These are phyloP conservation scores for Xylaria sp. DNA, from an alignment of 2,329 filamentous ascomycete genomes.

Conservation along the genomic window DNA sequence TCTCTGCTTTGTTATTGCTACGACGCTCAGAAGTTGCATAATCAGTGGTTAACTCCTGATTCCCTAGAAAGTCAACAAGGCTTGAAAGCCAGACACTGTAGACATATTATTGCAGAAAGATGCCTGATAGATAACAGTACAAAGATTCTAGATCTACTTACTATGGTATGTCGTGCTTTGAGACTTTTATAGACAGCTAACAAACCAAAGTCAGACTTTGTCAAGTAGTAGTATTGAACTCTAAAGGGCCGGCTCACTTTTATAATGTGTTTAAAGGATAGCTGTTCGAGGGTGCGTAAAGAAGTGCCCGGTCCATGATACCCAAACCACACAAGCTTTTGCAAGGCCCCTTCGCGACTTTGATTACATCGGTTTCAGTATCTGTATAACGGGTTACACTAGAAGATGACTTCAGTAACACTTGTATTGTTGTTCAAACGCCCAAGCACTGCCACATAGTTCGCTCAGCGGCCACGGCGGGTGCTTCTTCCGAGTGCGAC, in stretches of 20 bases:
- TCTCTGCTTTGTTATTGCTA: too few species aligned
- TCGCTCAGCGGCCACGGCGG: neutral
- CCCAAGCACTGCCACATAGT: neutral
- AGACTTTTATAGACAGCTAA: neutral
- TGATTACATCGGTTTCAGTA: neutral
- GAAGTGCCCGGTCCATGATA: neutral
- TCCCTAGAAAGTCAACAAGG: too few species aligned
- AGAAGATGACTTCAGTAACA: neutral
- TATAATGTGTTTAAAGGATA: neutral
- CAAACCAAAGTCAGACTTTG: neutral
- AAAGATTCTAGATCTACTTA: neutral
- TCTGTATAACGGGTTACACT: neutral
- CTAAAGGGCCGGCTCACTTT: neutral
- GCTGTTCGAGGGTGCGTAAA: neutral
- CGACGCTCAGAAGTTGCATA: too few species aligned
- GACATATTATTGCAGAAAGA: neutral
- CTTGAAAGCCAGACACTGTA: too few species aligned
- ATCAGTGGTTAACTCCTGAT: too few species aligned
- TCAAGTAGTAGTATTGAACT: too few species aligned
- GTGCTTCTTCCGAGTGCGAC: neutral
- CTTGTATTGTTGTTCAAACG: neutral
- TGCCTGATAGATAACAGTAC: neutral
- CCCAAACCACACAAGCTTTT: neutral
- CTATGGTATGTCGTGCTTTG: neutral
- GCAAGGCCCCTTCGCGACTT: neutral